Evolutionary conservation across 495 filamentous ascomycete genomes (phyloP), one percentile per base, ranked within the genome.

Genomic region (Podospora pseudocomata): DNA sequence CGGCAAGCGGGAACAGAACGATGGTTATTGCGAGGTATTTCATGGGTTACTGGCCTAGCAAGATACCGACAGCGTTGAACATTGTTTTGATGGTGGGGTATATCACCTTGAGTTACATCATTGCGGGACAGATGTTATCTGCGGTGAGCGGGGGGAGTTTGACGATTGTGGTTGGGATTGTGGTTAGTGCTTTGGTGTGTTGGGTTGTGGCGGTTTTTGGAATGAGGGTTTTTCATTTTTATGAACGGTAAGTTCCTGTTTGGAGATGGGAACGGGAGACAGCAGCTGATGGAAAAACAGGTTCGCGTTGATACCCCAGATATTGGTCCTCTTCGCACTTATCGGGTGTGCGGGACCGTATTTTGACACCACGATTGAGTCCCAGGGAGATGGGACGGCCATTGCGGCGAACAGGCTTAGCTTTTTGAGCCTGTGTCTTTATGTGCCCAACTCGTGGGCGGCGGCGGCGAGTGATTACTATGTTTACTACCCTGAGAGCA

Each of bases 1-100:
- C 91, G 3, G 74, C 83, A 34, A 88, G 86, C 61, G 91, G 91
- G 5, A 89, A 91, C 73, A 79, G 91, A 4, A 72, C 70, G 7
- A 67, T 68, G 69, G 62, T 67, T 19, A 30, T 60, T 9, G 4
- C 64, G 19, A 84, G 90, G 16, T 93, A 89, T 77, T 85, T 86
- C 27, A 92, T 92, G 86, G 91, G 91, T 34, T 93, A 90, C 87
- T 93, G 89, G 87, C 91, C 91, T 1, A 87, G 86, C 71, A 92
- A 92, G 77, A 76, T 93, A 7, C 83, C 91, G 49, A 89, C 91
- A 16, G 66, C 92, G 19, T 79, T 94, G 64, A 91, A 92, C 69
- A 78, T 93, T 18, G 85, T 92, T 55, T 83, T 91, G 64, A 84
- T 92, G 76, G 79, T 92, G 27, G 91, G 91, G 13, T 94, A 92